Conservation (phyloP, 2,329 filamentous ascomycete species). For the Cordyceps fumosorosea region DNA sequence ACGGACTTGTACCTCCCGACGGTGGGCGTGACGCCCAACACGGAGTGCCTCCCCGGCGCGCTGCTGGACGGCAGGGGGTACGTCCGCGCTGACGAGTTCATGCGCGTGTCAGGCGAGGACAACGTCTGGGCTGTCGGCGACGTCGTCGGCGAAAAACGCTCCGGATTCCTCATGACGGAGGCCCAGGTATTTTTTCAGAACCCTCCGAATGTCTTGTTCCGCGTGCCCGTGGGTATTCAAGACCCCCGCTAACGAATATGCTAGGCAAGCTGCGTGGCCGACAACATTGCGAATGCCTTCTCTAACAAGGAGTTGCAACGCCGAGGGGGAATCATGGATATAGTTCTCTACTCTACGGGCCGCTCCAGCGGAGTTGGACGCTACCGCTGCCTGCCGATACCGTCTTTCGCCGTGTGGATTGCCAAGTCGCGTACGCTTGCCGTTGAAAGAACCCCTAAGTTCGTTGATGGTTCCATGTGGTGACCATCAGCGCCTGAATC, state of each 20-base stretch:
- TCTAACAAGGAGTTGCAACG: slow-evolving; percentile 37
- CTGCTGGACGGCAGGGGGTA: slow-evolving; percentile 39
- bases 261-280: slow-evolving; percentile 43
- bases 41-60: slow-evolving; percentile 41
- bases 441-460: slow-evolving; percentile 36
- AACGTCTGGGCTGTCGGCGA: slow-evolving; percentile 50
- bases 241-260: neutral
- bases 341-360: slow-evolving; percentile 42
- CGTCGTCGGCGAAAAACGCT: slow-evolving; percentile 42
- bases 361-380: slow-evolving; percentile 45
- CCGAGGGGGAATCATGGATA: slow-evolving; percentile 42
- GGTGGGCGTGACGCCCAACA: slow-evolving; percentile 49
- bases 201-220: neutral
- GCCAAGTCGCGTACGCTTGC: slow-evolving; percentile 47
- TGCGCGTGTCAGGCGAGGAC: slow-evolving; percentile 37
- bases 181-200: slow-evolving; percentile 36
- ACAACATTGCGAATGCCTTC: slow-evolving; percentile 45
- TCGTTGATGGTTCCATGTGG: slow-evolving; percentile 42
- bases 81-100: slow-evolving; percentile 44
- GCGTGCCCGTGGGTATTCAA: neutral
- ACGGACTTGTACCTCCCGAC: slow-evolving; percentile 54
- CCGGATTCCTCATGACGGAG: slow-evolving; percentile 55
- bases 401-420: slow-evolving; percentile 44
- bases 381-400: slow-evolving; percentile 39
- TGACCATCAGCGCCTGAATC: slow-evolving; percentile 20